Evolutionary conservation across 495 filamentous ascomycete genomes (phyloP).

Genomic region (Lasiosphaeria hispida): DNA sequence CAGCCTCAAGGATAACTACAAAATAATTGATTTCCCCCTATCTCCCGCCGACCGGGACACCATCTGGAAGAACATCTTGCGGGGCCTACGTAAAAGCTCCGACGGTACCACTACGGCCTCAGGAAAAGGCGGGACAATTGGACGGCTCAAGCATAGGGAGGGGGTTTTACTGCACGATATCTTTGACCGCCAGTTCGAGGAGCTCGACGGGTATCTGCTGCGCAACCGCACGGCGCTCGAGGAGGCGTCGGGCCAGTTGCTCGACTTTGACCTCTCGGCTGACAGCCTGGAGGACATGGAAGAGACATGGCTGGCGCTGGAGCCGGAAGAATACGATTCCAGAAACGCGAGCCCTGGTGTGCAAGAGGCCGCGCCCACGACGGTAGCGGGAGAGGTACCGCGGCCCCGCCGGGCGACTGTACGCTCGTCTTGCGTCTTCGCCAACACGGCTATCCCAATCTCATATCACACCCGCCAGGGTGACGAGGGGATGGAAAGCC

Average conservation of each 20-base stretch:
- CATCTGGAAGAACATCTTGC: constrained; percentile 26
- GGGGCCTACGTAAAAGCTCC: constrained; percentile 14
- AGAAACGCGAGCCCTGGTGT: neutral
- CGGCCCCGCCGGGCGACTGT: constrained; percentile 18
- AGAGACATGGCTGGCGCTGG: neutral
- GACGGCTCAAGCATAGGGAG: constrained; percentile 5
- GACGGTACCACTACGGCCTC: neutral
- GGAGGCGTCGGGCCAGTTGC: constrained; percentile 17
- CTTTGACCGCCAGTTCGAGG: constrained; percentile 14
- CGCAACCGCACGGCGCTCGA: constrained; percentile 24
- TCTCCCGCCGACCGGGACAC: constrained; percentile 15
- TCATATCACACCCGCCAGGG: constrained; percentile 13
- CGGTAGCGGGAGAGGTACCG: neutral
- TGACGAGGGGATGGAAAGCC: constrained; percentile 20
- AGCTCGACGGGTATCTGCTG: constrained; percentile 19
- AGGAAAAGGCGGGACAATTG: neutral
- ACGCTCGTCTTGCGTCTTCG: constrained; percentile 19
- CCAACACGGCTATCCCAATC: neutral
- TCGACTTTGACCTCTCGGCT: constrained; percentile 18
- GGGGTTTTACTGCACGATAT: constrained; percentile 14
- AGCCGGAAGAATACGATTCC: neutral
- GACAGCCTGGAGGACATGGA: constrained; percentile 14
- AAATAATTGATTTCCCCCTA: constrained; percentile 31
- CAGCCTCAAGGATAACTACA: constrained; percentile 25
- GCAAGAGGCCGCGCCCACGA: neutral